These are phyloP conservation scores for Gigaspora rosea DNA, from an alignment of 192 early-diverging fungal genomes.

Conservation along the genomic window DNA sequence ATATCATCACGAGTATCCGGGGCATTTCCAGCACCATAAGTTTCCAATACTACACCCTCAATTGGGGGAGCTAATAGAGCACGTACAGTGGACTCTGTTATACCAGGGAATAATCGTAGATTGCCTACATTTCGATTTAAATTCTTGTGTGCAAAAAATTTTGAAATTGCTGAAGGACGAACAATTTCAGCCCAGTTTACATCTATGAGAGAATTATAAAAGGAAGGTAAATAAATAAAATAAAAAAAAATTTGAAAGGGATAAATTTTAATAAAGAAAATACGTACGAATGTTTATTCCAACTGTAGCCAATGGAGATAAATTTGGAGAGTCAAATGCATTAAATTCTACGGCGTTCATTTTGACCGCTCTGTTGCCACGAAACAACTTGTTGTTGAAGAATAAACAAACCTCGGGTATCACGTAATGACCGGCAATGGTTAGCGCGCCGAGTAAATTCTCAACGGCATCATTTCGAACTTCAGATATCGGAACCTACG, in stretches of 20 bases:
- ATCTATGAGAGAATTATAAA: conserved; percentile 48
- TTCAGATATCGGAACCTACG: conserved; percentile 87
- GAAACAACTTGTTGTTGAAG: conserved; percentile 91
- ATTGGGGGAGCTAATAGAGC: conserved; percentile 86
- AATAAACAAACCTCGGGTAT: conserved; percentile 95
- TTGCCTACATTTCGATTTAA: conserved; percentile 88
- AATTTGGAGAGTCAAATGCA: conserved; percentile 86
- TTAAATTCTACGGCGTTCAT: conserved; percentile 80
- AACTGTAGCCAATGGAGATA: conserved; percentile 86
- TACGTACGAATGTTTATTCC: conserved; percentile 89
- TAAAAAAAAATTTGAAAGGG: neutral
- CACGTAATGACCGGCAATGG: conserved; percentile 97
- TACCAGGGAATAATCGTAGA: conserved; percentile 92
- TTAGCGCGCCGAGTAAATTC: conserved; percentile 93
- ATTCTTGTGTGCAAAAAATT: conserved; percentile 82
- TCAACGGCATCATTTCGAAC: conserved; percentile 98
- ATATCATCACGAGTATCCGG: conserved; percentile 87
- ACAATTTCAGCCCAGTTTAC: conserved; percentile 89
- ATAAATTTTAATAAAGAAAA: neutral
- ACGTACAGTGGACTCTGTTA: conserved; percentile 82
- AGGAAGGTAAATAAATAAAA: neutral
- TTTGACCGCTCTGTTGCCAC: conserved; percentile 87
- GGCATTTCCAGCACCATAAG: conserved; percentile 96
- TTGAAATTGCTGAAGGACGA: conserved; percentile 80
- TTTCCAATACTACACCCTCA: conserved; percentile 91